phyloP scores from a whole-genome alignment of 495 filamentous ascomycete genomes.

The Xylaria grammica region DNA sequence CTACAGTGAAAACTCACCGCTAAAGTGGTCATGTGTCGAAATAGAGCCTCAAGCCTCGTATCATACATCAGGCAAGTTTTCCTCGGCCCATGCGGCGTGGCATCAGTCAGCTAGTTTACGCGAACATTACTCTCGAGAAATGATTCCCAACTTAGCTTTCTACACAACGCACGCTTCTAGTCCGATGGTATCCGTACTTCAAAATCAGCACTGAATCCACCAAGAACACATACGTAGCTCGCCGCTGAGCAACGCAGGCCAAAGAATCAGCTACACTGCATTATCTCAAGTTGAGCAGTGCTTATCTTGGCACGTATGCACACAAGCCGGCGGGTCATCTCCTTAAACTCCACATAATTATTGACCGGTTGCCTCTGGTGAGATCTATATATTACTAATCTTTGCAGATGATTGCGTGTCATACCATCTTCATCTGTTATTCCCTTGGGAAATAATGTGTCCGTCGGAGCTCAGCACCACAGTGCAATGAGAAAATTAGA shows the following conservation, averaged over 20 bases:
- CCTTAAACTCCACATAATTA: no score
- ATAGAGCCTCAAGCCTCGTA: neutral
- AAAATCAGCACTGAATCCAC: neutral
- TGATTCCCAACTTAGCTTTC: neutral
- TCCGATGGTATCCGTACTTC: neutral
- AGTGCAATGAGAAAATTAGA: no score
- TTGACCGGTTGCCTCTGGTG: no score
- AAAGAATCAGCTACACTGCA: no score
- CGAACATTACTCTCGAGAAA: neutral
- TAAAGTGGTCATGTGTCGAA: neutral
- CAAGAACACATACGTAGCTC: neutral
- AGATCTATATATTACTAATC: no score
- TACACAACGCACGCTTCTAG: neutral
- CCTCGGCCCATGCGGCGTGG: neutral
- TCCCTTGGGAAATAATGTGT: no score
- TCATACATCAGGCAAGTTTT: neutral
- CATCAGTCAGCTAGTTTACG: neutral
- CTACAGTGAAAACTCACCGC: conserved; percentile 1
- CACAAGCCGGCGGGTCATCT: no score
- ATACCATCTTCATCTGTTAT: no score
- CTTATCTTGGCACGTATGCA: no score
- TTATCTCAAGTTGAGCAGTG: no score
- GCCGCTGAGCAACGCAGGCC: neutral
- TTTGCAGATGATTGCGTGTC: no score
- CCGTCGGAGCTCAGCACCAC: no score